Conservation (phyloP, 345 rosid genomes). For the Balakata baccata region DNA sequence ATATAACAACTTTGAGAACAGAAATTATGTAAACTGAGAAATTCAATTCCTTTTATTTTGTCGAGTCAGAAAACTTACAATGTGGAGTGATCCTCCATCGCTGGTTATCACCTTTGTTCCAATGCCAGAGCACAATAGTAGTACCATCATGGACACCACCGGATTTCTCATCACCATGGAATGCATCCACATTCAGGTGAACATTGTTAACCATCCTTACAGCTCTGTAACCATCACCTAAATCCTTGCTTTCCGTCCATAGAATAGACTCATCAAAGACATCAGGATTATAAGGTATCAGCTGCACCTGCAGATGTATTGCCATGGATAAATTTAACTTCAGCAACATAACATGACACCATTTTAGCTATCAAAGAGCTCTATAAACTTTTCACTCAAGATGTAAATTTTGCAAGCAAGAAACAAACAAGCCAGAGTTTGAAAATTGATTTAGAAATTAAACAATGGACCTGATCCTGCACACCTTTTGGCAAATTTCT, state of each 20-base stretch:
- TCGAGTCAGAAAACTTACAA: slow-evolving; percentile 48
- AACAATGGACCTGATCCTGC: background rate
- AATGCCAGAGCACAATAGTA: slow-evolving; percentile 63
- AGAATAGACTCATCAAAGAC: slow-evolving; percentile 59
- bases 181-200: slow-evolving; percentile 69
- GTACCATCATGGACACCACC: slow-evolving; percentile 82
- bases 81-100: slow-evolving; percentile 69
- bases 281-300: slow-evolving; percentile 54
- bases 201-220: slow-evolving; percentile 73
- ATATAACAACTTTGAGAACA: background rate
- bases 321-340: background rate
- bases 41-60: background rate
- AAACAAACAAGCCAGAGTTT: background rate
- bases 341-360: background rate
- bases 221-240: slow-evolving; percentile 45
- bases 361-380: background rate
- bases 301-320: slow-evolving; percentile 53
- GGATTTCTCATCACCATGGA: slow-evolving; percentile 62
- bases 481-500: too few relatives aligned
- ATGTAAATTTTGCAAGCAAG: background rate
- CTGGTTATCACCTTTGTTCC: slow-evolving; percentile 89
- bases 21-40: background rate
- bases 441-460: background rate
- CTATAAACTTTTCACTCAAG: background rate
- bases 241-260: slow-evolving; percentile 65